A percentile compares a stretch with the other conserved stretches of the same genome.
phyloP scores from a whole-genome alignment of 2,329 filamentous ascomycete species.

The Phialophora macrospora region DNA sequence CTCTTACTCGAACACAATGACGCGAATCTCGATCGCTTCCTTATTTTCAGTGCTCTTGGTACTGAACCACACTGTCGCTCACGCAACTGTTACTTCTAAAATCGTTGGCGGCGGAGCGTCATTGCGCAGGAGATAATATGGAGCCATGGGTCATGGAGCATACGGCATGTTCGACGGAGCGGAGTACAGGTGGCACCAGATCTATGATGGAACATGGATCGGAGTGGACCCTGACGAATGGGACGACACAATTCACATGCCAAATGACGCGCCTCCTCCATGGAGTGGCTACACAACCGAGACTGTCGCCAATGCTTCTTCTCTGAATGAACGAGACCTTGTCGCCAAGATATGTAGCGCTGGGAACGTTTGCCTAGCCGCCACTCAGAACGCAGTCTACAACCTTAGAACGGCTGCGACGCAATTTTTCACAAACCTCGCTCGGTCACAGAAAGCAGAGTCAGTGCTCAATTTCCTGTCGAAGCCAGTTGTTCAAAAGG shows the following conservation, averaged over 20 bases:
- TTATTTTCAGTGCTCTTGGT: background rate
- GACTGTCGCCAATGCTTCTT: background rate
- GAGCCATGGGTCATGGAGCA: slow-evolving; percentile 3
- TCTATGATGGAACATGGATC: slow-evolving; percentile 8
- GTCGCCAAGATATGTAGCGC: slow-evolving; percentile 6
- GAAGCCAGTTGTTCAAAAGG: background rate
- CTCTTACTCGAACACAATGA: background rate
- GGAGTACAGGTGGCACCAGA: slow-evolving; percentile 11
- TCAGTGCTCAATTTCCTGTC: background rate
- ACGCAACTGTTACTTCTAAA: background rate
- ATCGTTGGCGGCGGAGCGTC: slow-evolving; percentile 1
- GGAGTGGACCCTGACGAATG: slow-evolving; percentile 6
- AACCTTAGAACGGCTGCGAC: slow-evolving; percentile 3
- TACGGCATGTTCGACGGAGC: slow-evolving; percentile 4
- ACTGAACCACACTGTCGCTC: background rate
- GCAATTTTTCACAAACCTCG: slow-evolving; percentile 1
- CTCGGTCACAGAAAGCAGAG: background rate
- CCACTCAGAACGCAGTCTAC: slow-evolving; percentile 1
- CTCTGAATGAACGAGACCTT: background rate
- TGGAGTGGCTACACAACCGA: background rate
- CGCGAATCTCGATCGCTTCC: background rate
- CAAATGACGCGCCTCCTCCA: background rate
- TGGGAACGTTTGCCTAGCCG: background rate
- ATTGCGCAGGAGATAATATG: background rate
- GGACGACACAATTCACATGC: background rate